Percentiles rank a stretch among this genome's conserved stretches.
Evolutionary conservation across 2,329 filamentous ascomycete genomes (phyloP).

Genomic region (Colletotrichum truncatum): DNA sequence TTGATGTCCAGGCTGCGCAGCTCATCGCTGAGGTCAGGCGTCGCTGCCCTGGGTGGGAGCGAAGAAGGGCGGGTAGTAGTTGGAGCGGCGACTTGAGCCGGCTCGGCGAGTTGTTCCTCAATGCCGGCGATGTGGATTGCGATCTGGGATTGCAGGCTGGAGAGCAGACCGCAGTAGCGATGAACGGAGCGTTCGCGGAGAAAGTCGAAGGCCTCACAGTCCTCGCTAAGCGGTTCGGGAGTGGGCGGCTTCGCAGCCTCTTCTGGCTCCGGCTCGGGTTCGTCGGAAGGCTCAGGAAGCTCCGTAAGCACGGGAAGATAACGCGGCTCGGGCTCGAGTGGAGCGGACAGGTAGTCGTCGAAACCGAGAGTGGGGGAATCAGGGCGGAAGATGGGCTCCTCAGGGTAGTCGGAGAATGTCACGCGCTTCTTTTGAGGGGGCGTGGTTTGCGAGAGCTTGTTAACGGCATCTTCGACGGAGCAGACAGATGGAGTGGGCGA

Average conservation of each 20-base stretch:
- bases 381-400: slow-evolving; percentile 61
- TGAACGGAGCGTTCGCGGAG: slow-evolving; percentile 53
- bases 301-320: slow-evolving; percentile 29
- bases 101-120: slow-evolving; percentile 46
- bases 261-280: slow-evolving; percentile 32
- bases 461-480: slow-evolving; percentile 43
- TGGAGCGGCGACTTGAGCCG: slow-evolving; percentile 28
- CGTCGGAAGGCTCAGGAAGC: too few relatives aligned
- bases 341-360: slow-evolving; percentile 49
- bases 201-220: slow-evolving; percentile 42
- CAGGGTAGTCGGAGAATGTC: slow-evolving; percentile 47
- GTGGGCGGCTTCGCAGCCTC: slow-evolving; percentile 33
- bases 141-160: slow-evolving; percentile 58
- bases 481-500: slow-evolving; percentile 57
- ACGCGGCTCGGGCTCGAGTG: slow-evolving; percentile 27
- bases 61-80: slow-evolving; percentile 33
- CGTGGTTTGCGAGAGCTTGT: slow-evolving; percentile 5
- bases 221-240: slow-evolving; percentile 24
- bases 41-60: slow-evolving; percentile 22
- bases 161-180: slow-evolving; percentile 59
- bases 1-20: slow-evolving; percentile 52
- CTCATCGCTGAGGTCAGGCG: slow-evolving; percentile 41
- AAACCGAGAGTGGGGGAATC: slow-evolving; percentile 70
- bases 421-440: slow-evolving; percentile 47
- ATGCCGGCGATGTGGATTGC: slow-evolving; percentile 56